Percentiles rank a stretch among this genome's conserved stretches.
Evolutionary conservation across 2,329 filamentous ascomycete genomes (phyloP).

Genomic region (Botryotinia globosa): DNA sequence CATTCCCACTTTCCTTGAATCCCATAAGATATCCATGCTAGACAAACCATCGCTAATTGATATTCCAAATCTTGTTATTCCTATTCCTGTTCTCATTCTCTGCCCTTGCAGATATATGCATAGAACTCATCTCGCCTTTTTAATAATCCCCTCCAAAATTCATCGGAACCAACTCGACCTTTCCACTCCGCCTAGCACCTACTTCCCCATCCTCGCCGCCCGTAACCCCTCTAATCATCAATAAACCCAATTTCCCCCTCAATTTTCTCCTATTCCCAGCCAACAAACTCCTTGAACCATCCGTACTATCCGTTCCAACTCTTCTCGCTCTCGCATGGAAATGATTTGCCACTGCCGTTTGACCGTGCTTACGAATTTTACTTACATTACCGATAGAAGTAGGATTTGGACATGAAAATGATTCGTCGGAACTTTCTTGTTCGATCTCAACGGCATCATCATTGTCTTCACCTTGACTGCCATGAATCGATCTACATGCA

Average conservation of each 20-base stretch:
- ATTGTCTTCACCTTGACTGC: neutral
- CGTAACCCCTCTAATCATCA: constrained; percentile 6
- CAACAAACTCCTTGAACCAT: neutral
- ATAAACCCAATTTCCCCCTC: neutral
- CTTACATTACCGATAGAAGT: neutral
- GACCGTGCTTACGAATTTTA: neutral
- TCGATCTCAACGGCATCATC: neutral
- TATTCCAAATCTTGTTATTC: neutral
- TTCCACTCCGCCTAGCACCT: neutral
- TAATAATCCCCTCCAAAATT: constrained; percentile 11
- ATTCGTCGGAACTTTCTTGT: neutral
- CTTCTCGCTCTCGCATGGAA: constrained; percentile 2
- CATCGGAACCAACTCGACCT: constrained; percentile 1
- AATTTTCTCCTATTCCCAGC: neutral
- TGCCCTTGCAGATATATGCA: too few species aligned
- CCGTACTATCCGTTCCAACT: neutral
- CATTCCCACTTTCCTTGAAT: neutral
- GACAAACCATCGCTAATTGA: neutral
- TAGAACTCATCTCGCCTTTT: neutral
- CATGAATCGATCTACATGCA: neutral
- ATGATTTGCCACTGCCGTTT: constrained; percentile 3
- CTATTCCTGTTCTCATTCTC: neutral
- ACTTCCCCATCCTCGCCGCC: neutral
- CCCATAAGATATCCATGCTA: neutral
- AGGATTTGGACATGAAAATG: neutral